These are phyloP conservation scores for Ceratobasidium sp. DNA, from an alignment of 1,284 basidiomycete genomes.

Conservation along the genomic window DNA sequence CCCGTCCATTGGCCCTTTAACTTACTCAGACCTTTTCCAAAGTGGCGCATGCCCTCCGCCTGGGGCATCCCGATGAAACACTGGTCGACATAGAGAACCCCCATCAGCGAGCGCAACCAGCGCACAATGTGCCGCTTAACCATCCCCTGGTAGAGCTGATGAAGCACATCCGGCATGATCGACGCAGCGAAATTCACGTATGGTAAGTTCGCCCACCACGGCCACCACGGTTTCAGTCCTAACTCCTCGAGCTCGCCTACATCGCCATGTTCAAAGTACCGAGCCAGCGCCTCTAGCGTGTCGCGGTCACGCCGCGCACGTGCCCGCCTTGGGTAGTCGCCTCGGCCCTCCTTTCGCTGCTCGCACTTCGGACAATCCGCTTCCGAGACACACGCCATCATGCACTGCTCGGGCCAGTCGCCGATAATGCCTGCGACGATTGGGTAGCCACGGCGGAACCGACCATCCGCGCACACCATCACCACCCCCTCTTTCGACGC, in stretches of 20 bases:
- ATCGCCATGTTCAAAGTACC: not conserved
- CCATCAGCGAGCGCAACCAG: constrained; percentile 45
- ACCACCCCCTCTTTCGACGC: constrained; percentile 44
- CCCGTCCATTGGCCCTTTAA: constrained; percentile 54
- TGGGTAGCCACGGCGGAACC: constrained; percentile 10
- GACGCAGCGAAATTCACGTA: constrained; percentile 51
- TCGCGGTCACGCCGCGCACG: not conserved
- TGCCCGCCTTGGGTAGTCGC: not conserved
- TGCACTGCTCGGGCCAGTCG: constrained; percentile 51
- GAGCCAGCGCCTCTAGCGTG: not conserved
- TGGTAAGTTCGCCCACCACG: constrained; percentile 54
- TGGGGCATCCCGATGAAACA: constrained; percentile 30
- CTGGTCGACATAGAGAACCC: constrained; percentile 30
- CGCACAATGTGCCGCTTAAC: constrained; percentile 52
- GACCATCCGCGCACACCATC: constrained; percentile 22
- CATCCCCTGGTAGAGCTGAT: constrained; percentile 56
- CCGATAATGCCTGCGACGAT: constrained; percentile 50
- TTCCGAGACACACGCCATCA: constrained; percentile 45
- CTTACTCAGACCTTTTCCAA: constrained; percentile 44
- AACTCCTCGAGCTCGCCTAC: not conserved
- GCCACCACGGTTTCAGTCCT: constrained; percentile 12
- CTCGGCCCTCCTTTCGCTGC: not conserved
- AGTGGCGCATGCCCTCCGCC: constrained; percentile 22
- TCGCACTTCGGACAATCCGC: constrained; percentile 31
- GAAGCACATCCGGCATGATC: constrained; percentile 55